phyloP scores from a whole-genome alignment of 768 basidiomycete species.

The Termitomyces sp. region DNA sequence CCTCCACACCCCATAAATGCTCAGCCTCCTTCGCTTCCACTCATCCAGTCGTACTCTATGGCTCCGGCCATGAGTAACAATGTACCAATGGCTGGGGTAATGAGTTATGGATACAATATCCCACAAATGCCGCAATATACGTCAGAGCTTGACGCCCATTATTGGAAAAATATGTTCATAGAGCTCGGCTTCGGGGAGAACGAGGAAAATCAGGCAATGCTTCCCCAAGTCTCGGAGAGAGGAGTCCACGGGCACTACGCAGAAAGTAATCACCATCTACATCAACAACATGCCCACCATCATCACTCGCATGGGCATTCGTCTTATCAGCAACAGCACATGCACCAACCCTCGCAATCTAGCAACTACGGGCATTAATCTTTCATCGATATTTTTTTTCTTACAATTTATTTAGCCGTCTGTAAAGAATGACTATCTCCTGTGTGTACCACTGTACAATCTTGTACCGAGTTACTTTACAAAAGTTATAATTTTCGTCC shows the following conservation, averaged over 20 bases:
- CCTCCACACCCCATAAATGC: slow-evolving; percentile 19
- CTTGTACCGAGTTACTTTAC: slow-evolving; percentile 1
- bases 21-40: slow-evolving; percentile 16
- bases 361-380: slow-evolving; percentile 24
- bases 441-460: slow-evolving; percentile 1
- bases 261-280: slow-evolving; percentile 18
- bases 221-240: slow-evolving; percentile 16
- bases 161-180: slow-evolving; percentile 71
- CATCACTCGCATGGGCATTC: slow-evolving; percentile 21
- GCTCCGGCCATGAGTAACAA: background rate
- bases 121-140: slow-evolving; percentile 36
- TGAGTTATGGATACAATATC: slow-evolving; percentile 26
- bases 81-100: slow-evolving; percentile 9
- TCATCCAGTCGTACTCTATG: background rate
- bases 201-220: slow-evolving; percentile 23
- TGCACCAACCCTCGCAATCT: slow-evolving; percentile 20
- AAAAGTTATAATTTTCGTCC: background rate
- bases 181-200: slow-evolving; percentile 65
- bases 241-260: slow-evolving; percentile 19
- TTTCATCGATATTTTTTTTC: slow-evolving; percentile 8
- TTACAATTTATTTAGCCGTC: background rate
- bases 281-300: slow-evolving; percentile 12
- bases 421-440: background rate
- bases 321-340: slow-evolving; percentile 24
- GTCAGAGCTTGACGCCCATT: slow-evolving; percentile 58